A percentile compares a stretch with the other conserved stretches of the same genome.
Conservation (phyloP, 805 yeast species). For the Ogataea paradorogensis region DNA sequence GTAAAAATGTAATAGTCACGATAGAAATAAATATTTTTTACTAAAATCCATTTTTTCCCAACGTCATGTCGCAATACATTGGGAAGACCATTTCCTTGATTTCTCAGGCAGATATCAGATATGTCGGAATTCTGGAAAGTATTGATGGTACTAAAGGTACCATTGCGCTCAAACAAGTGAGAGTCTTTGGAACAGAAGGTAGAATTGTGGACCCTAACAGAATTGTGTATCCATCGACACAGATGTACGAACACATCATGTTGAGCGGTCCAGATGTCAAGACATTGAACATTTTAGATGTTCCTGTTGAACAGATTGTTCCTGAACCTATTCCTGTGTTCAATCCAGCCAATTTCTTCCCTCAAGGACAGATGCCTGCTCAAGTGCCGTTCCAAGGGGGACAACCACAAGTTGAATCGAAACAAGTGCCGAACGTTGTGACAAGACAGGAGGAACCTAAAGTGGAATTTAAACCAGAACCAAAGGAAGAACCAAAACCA, state of each 20-base stretch:
- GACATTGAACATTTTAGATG: slow-evolving; percentile 80
- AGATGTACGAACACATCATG: slow-evolving; percentile 70
- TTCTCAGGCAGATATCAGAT: slow-evolving; percentile 76
- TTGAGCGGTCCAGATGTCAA: slow-evolving; percentile 92
- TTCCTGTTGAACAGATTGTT: slow-evolving; percentile 58
- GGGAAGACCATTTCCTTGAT: slow-evolving; percentile 85
- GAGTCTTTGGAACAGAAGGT: slow-evolving; percentile 90
- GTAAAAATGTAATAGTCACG: slow-evolving; percentile 19
- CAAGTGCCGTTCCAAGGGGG: slow-evolving; percentile 3
- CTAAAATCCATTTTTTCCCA: neutral
- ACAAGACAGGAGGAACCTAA: neutral
- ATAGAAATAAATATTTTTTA: slow-evolving; percentile 3
- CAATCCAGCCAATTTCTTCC: slow-evolving; percentile 21
- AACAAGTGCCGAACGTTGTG: neutral
- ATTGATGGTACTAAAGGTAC: slow-evolving; percentile 91
- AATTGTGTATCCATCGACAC: slow-evolving; percentile 70
- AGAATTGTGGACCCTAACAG: slow-evolving; percentile 65
- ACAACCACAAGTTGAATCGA: neutral
- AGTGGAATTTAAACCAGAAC: neutral
- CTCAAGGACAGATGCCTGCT: slow-evolving; percentile 18
- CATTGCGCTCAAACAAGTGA: slow-evolving; percentile 75
- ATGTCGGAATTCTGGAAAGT: slow-evolving; percentile 83
- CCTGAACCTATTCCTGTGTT: slow-evolving; percentile 44
- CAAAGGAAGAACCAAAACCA: slow-evolving; percentile 1
- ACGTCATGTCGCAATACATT: slow-evolving; percentile 80